Percentiles rank a stretch among this genome's conserved stretches.
These are phyloP conservation scores for Fusarium tjaetaba DNA, from an alignment of 2,329 filamentous ascomycete genomes.

Conservation along the genomic window DNA sequence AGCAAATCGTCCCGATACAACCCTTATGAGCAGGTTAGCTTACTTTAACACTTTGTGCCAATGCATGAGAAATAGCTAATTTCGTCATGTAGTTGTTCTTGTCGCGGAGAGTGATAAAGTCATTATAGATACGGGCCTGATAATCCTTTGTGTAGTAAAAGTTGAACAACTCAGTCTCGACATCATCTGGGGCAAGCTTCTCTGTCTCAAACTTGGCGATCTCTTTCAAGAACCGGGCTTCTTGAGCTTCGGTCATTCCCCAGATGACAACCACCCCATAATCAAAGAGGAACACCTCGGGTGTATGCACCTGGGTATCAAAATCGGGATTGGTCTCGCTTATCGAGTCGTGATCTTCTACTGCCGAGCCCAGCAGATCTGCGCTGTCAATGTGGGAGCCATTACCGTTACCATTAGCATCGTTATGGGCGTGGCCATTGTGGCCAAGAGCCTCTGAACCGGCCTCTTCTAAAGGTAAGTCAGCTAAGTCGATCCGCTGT, in stretches of 20 bases:
- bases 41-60: slow-evolving; percentile 95
- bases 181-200: slow-evolving; percentile 86
- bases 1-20: slow-evolving; percentile 8
- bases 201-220: slow-evolving; percentile 94
- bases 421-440: slow-evolving; percentile 38
- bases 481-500: slow-evolving; percentile 70
- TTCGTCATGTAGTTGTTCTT: slow-evolving; percentile 99
- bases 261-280: slow-evolving; percentile 98
- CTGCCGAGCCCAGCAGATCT: slow-evolving; percentile 48
- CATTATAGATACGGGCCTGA: slow-evolving; percentile 98
- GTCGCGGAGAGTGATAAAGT: slow-evolving; percentile 94
- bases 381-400: slow-evolving; percentile 44
- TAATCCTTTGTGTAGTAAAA: slow-evolving; percentile 99
- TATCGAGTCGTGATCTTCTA: slow-evolving; percentile 51
- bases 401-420: slow-evolving; percentile 41
- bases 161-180: slow-evolving; percentile 98
- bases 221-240: slow-evolving; percentile 91
- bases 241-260: slow-evolving; percentile 93
- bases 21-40: not conserved
- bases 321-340: slow-evolving; percentile 72
- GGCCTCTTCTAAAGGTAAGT: slow-evolving; percentile 59
- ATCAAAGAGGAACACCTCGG: slow-evolving; percentile 95
- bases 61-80: slow-evolving; percentile 92
- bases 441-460: slow-evolving; percentile 44
- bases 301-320: slow-evolving; percentile 88